Percentiles rank a stretch among this genome's conserved stretches.
Evolutionary conservation across 306 rosid species (phyloP).

Genomic region (Cucumis hystrix): DNA sequence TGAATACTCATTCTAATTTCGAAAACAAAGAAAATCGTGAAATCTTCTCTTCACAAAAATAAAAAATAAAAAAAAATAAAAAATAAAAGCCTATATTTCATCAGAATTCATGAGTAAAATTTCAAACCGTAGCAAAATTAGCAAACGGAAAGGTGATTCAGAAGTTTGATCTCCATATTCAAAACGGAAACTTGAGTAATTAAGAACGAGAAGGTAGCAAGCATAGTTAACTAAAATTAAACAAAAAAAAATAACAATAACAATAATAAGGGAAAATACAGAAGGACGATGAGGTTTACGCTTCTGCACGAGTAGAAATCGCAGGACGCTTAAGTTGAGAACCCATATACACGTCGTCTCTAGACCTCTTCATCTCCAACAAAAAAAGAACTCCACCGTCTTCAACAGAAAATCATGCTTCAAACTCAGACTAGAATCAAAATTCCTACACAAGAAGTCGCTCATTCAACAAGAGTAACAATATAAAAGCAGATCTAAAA

Average conservation of each 20-base stretch:
- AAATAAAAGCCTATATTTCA: not conserved
- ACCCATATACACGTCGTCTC: conserved; percentile 49
- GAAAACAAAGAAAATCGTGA: not conserved
- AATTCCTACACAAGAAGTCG: conserved; percentile 28
- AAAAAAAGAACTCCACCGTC: conserved; percentile 9
- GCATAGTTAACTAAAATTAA: not conserved
- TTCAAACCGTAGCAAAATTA: conserved; percentile 10
- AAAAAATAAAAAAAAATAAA: not conserved
- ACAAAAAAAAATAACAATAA: conserved; percentile 6
- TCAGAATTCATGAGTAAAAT: conserved; percentile 9
- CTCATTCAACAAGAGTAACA: conserved; percentile 36
- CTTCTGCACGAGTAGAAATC: conserved; percentile 57
- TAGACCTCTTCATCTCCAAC: conserved; percentile 64
- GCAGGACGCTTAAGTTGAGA: conserved; percentile 65
- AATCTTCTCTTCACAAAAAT: not conserved
- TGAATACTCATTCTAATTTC: not conserved
- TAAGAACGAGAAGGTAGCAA: conserved; percentile 6
- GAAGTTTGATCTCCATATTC: conserved; percentile 19
- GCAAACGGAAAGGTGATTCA: not conserved
- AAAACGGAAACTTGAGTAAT: conserved; percentile 18
- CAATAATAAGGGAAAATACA: not conserved
- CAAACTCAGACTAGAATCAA: conserved; percentile 25
- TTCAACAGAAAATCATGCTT: conserved; percentile 48
- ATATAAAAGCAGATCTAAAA: conserved; percentile 58
- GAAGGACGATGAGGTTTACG: conserved; percentile 28